Evolutionary conservation across 2,329 filamentous ascomycete species (phyloP).

Genomic region (Aspergillus costaricaensis): DNA sequence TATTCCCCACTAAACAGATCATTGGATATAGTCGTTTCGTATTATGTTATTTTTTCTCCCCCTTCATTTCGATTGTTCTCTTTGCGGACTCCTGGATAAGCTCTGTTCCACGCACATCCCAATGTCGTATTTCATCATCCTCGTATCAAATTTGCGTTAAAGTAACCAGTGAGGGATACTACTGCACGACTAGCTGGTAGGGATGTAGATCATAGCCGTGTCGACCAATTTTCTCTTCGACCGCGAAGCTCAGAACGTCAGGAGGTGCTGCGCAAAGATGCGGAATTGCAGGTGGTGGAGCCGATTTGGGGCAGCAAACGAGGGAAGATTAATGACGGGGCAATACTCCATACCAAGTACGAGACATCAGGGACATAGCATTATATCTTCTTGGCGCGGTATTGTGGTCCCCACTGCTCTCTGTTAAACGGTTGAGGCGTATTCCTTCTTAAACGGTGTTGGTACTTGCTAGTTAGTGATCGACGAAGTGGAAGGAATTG

Average conservation of each 20-base stretch:
- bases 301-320: background rate
- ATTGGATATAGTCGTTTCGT: too few relatives aligned
- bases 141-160: too few relatives aligned
- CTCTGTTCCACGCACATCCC: too few relatives aligned
- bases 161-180: background rate
- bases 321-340: background rate
- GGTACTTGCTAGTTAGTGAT: background rate
- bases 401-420: background rate
- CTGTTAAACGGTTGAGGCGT: too few relatives aligned
- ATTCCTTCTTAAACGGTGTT: background rate
- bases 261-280: background rate
- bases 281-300: background rate
- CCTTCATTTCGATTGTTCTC: too few relatives aligned
- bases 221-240: background rate
- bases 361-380: background rate
- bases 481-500: background rate
- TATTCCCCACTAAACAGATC: too few relatives aligned
- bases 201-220: background rate
- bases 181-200: background rate
- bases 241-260: background rate
- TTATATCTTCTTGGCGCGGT: background rate
- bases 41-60: too few relatives aligned
- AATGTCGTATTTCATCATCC: too few relatives aligned
- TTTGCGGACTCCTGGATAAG: too few relatives aligned
- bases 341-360: background rate